Evolutionary conservation across 2,329 filamentous ascomycete genomes (phyloP), one percentile per base, ranked within the genome.

Genomic region (Ophiostoma montium): DNA sequence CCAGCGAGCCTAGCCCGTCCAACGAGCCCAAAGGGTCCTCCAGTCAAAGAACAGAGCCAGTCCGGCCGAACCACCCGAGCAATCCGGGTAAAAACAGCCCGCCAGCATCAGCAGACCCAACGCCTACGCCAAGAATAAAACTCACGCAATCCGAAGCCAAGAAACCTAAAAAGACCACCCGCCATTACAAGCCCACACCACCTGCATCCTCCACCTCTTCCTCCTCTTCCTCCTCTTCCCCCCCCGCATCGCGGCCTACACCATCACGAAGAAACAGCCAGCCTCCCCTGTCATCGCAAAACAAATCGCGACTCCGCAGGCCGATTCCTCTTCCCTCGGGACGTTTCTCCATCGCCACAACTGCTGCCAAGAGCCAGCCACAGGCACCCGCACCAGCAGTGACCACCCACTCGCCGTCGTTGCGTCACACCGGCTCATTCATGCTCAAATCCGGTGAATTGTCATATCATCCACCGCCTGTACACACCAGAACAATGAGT

Each of bases 21-120:
- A 42, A 30, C 21, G 23, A 42, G 7, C n/a, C 39, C 7, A 42
- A 27, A 8, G 23, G 23, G 23, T 27, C 23, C 23, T 27, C 39
- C 49, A 32, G 32, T 36, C 6, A 30, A 27, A 27, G 36, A 23
- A n/a, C 46, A 38, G 21, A 30, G 30, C 21, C 47, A 32, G 15
- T 30, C 42, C 35, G 41, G 8, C 41, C 39, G 16, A 39, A 30
- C 27, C 48, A 48, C 18, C 11, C 27, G 4, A 50, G 43, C 35
- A 33, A 43, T 7, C 39, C 8, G 45, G 49, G 11, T 43, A 52
- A 33, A 54, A 50, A 31, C 58, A 57, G 6, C 57, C 56, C 1
- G 15, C 5, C 13, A 30, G 11, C 27, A 18, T 42, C 39, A 15
- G 39, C 54, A 55, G 16, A 58, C 57, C 4, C 55, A 15, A 21